These are phyloP conservation scores for Dentipellis fragilis DNA, from an alignment of 768 basidiomycete species.

Conservation along the genomic window DNA sequence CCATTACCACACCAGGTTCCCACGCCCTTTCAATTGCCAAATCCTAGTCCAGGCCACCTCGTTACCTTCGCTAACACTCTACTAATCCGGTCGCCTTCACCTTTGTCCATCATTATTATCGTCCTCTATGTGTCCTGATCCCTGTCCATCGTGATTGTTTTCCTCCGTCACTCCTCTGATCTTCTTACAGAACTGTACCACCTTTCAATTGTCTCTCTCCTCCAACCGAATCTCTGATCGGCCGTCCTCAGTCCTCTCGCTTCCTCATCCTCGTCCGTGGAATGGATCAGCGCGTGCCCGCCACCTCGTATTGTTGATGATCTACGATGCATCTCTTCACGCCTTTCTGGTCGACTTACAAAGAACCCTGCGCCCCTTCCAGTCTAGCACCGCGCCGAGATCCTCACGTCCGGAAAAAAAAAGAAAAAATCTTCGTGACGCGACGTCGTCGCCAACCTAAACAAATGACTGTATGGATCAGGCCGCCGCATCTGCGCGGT, in stretches of 20 bases:
- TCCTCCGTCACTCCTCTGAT: background rate
- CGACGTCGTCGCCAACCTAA: too few species aligned
- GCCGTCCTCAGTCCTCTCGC: background rate
- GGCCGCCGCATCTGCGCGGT: too few species aligned
- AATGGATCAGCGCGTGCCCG: background rate
- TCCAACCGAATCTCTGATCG: background rate
- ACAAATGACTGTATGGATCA: too few species aligned
- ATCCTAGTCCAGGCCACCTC: conserved; percentile 14
- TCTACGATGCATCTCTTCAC: background rate
- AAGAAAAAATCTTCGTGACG: too few species aligned
- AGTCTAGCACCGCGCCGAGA: too few species aligned
- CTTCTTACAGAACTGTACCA: background rate
- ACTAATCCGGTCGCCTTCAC: conserved; percentile 7
- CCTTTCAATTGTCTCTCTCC: background rate
- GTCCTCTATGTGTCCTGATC: background rate
- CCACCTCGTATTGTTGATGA: background rate
- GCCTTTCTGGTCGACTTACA: too few species aligned
- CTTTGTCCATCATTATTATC: background rate
- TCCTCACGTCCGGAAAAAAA: too few species aligned
- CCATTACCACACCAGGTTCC: conserved; percentile 13
- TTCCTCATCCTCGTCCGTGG: background rate
- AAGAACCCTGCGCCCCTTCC: too few species aligned
- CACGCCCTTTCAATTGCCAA: conserved; percentile 9
- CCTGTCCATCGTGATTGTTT: background rate
- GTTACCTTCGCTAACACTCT: conserved; percentile 13